Evolutionary conservation across 495 filamentous ascomycete genomes (phyloP), one percentile per base, ranked within the genome.

Genomic region (Tricharina praecox): DNA sequence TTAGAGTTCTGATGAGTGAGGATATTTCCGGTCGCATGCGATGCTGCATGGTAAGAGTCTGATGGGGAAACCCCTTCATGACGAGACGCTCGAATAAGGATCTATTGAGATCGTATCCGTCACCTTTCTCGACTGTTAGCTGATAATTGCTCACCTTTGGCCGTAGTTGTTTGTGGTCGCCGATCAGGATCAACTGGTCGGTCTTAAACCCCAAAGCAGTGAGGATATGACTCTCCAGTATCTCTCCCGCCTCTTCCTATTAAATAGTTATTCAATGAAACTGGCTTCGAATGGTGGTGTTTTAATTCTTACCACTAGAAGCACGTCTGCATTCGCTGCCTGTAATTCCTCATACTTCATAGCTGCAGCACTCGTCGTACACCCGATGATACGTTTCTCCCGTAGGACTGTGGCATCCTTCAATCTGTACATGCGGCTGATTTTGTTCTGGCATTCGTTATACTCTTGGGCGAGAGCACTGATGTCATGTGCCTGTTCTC

Each of bases 31-130:
- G 48, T 13, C 48, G 48, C 48, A 50, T 50, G 25, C 48, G 48
- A n/a, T 44, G 36, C 28, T 50, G 48, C 3, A n/a, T 15, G 9
- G 37, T 33, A 2, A 50, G 39, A 0, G 70, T 74, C 2, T 65
- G 69, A 50, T 79, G 73, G 0, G 71, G 69, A 34, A 66, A 70
- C 0, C 69, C 75, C 20, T 66, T 58, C 0, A 68, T 49, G 4
- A 86, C 71, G 1, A 88, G 66, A 11, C 82, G 59, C 56, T 88
- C 82, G 50, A 86, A 85, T 2, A 86, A 53, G 0, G 79, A 84
- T 3, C 65, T 51, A 50, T 88, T 82, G 1, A 88, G 66, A 51
- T 85, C 72, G 51, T 72, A 85, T 0, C 80, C 81, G 18, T 77
- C 68, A 0, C 78, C 81, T 37, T 72, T 75, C 49, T 85, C 81